Evolutionary conservation across 345 rosid genomes (phyloP), one percentile per base, ranked within the genome.

Genomic region (Jatropha curcas): DNA sequence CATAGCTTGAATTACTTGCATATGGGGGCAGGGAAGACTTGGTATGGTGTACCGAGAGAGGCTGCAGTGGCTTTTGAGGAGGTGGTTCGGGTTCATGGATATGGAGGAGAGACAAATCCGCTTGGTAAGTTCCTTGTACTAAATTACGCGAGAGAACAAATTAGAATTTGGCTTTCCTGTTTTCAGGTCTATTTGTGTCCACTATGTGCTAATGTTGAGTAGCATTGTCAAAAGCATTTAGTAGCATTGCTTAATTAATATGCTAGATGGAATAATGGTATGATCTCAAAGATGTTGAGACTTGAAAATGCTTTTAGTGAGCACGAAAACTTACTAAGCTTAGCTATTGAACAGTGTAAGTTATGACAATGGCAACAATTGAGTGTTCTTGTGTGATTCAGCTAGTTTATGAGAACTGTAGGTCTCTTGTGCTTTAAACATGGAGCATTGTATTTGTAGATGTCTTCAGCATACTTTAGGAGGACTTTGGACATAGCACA

Each of bases 1-100:
- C 99, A 95, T 70, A 95, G 99, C 88, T 87, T 95, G 76, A 95
- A 92, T 85, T 95, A 95, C 83, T 73, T 95, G 93, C 99, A 95
- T 82, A 84, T 87, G 86, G 99, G 99, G 31, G 97, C 98, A 48
- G 84, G 86, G 72, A 95, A 95, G 85, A 95, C 99, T 53, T 95
- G 99, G 99, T 95, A 92, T 69, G 99, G 99, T 12, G 98, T 95
- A 60, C 99, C 99, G 0, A 86, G 82, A 82, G 98, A 92, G 56
- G 98, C 98, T 4, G 97, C 96, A 1, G 86, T 81, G 70, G 99
- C 98, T 0, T 92, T 95, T 52, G 99, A 95, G 87, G 99, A 95
- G 76, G 99, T 95, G 25, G 93, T 92, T 66, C 85, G 97, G 83
- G 87, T 89, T 88, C 90, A 92, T 73, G 99, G 99, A 25, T 95